Evolutionary conservation across 805 yeast genomes (phyloP), one percentile per base, ranked within the genome.

Genomic region (Geotrichum ghanense): DNA sequence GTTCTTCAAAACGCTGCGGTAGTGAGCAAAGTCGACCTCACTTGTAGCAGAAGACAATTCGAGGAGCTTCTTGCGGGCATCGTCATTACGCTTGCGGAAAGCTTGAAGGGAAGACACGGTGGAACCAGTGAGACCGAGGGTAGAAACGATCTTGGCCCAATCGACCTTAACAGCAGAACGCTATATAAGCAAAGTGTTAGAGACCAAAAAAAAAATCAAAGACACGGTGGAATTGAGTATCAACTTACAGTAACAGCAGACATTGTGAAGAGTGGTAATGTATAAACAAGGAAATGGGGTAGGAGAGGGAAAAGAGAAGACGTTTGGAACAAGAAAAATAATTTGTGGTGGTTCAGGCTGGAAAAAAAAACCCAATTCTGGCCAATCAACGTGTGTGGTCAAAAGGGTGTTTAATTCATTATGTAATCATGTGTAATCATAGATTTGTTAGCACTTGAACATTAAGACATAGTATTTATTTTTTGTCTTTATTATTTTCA

Each of bases 31-130:
- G 69, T 90, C 95, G 53, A 92, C 87, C 35, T 71, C 72, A 49
- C 86, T 74, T 53, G 88, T 70, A 70, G 86, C 90, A 55, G 74
- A 71, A 64, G 79, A 73, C 58, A 90, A 74, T 53, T 79, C 82
- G 57, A 74, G 70, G 59, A 85, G 72, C 60, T 75, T 76, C 72
- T 86, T 82, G 74, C 88, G 83, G 58, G 97, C 97, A 67, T 92
- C 97, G 63, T 92, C 98, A 69, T 88, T 83, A 78, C 98, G 86
- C 85, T 92, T 90, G 73, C 89, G 89, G 83, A 92, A 92, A 24
- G 95, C 77, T 46, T 92, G 78, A 66, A 92, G 74, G 41, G 95
- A 78, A 46, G 84, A 64, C 50, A 95, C 95, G 52, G 98, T 92
- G 63, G 81, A 71, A 53, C 98, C 98, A 51, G 95, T 79, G 64